phyloP scores from a whole-genome alignment of 208 protist genomes.

The Jaenimonas drosophilae region DNA sequence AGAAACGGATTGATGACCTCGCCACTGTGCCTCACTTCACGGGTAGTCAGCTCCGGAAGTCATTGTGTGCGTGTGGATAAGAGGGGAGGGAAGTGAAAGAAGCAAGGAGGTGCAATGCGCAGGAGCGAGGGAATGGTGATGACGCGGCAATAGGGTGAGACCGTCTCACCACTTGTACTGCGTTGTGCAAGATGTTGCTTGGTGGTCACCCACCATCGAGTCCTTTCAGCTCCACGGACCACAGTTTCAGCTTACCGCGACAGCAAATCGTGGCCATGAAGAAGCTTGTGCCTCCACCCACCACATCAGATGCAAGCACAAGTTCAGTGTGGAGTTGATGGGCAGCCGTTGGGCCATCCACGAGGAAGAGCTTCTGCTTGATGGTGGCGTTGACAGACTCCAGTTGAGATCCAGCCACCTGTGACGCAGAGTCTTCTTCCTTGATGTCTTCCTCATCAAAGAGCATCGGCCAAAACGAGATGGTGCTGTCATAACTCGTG shows the following conservation, averaged over 20 bases:
- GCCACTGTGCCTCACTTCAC: too few species aligned
- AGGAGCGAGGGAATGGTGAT: too few species aligned
- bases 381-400: slow-evolving; percentile 2
- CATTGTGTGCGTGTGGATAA: too few species aligned
- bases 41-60: too few species aligned
- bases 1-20: too few species aligned
- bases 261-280: slow-evolving; percentile 65
- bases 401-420: not conserved
- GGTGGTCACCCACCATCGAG: too few species aligned
- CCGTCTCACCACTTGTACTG: too few species aligned
- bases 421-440: not conserved
- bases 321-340: slow-evolving; percentile 42
- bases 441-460: slow-evolving; percentile 3
- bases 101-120: not conserved
- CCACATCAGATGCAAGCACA: slow-evolving; percentile 23
- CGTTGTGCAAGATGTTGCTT: too few species aligned
- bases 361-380: slow-evolving; percentile 10
- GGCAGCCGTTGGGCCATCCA: slow-evolving; percentile 27
- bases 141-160: too few species aligned
- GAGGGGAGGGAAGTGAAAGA: not conserved
- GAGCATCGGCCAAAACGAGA: slow-evolving; percentile 74
- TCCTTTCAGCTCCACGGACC: slow-evolving; percentile 20
- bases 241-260: slow-evolving; percentile 64
- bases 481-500: slow-evolving; percentile 59
- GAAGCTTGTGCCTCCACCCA: slow-evolving; percentile 56